Conservation (phyloP, 2,329 filamentous ascomycete species). For the Aspergillus alliaceus region DNA sequence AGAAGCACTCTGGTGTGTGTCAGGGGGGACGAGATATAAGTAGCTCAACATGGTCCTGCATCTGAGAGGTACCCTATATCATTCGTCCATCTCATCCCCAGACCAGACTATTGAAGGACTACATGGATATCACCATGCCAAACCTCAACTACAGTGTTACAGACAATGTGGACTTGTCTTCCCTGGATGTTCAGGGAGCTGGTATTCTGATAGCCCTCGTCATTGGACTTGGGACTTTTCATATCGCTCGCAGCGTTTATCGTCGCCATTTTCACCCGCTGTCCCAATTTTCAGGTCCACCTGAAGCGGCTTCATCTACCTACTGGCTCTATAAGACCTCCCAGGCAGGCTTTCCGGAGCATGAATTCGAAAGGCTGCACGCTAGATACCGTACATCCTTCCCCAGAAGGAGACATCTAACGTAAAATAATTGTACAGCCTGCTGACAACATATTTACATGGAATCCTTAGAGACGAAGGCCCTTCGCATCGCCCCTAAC, state of each 20-base stretch:
- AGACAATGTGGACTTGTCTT: neutral
- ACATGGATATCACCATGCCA: neutral
- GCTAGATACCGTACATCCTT: neutral
- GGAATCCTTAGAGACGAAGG: neutral
- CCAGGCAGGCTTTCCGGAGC: neutral
- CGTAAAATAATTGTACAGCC: neutral
- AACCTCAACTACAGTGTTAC: neutral
- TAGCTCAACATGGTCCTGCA: neutral
- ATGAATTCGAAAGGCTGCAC: neutral
- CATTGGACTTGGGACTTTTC: neutral
- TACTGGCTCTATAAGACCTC: neutral
- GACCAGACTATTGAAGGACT: neutral
- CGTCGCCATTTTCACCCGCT: neutral
- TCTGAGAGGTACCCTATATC: neutral
- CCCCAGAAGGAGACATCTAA: neutral
- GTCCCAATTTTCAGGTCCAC: neutral
- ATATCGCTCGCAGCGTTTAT: neutral
- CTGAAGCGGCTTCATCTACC: neutral
- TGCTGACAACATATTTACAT: neutral
- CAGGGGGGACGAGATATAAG: neutral
- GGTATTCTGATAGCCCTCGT: neutral
- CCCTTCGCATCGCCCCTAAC: slow-evolving; percentile 7
- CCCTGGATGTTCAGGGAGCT: neutral
- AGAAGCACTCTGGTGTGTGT: neutral
- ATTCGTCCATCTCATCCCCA: neutral